These are phyloP conservation scores for Begonia masoniana DNA, from an alignment of 306 rosid species.

Conservation along the genomic window DNA sequence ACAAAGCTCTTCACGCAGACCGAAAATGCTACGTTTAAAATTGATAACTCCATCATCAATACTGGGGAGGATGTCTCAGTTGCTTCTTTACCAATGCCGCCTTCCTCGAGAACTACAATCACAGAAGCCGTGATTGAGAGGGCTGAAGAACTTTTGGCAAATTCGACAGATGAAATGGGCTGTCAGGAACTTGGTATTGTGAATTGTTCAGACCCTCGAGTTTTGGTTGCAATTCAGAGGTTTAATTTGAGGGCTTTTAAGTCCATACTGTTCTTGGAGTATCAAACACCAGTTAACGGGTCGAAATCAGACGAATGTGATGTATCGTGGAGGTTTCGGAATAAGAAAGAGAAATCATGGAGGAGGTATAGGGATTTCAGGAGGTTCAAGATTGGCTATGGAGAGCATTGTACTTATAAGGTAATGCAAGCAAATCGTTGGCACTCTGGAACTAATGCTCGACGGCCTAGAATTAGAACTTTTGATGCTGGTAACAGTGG, in stretches of 20 bases:
- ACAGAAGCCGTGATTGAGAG: constrained; percentile 48
- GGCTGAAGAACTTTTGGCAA: constrained; percentile 28
- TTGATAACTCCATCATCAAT: constrained; percentile 56
- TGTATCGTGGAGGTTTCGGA: constrained; percentile 78
- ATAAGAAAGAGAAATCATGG: constrained; percentile 89
- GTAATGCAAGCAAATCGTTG: constrained; percentile 65
- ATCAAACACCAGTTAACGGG: constrained; percentile 63
- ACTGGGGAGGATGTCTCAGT: constrained; percentile 64
- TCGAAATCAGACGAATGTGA: constrained; percentile 68
- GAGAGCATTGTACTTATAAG: constrained; percentile 54
- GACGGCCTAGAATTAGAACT: constrained; percentile 23
- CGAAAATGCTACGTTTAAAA: constrained; percentile 69
- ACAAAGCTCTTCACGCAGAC: constrained; percentile 70
- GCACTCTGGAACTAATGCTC: constrained; percentile 87
- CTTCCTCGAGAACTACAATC: constrained; percentile 18
- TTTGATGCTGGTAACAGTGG: constrained; percentile 11
- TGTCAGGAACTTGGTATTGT: constrained; percentile 26
- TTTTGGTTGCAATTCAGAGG: constrained; percentile 50
- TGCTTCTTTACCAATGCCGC: constrained; percentile 21
- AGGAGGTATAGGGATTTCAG: constrained; percentile 91
- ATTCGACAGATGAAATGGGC: constrained; percentile 15
- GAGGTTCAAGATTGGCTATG: constrained; percentile 38
- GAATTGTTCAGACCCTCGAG: constrained; percentile 81
- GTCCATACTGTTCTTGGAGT: constrained; percentile 66
- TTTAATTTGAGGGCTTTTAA: constrained; percentile 60